Base-by-base conservation (phyloP, 805 yeast species). In the Hagleromyces aurorensis region DNA sequence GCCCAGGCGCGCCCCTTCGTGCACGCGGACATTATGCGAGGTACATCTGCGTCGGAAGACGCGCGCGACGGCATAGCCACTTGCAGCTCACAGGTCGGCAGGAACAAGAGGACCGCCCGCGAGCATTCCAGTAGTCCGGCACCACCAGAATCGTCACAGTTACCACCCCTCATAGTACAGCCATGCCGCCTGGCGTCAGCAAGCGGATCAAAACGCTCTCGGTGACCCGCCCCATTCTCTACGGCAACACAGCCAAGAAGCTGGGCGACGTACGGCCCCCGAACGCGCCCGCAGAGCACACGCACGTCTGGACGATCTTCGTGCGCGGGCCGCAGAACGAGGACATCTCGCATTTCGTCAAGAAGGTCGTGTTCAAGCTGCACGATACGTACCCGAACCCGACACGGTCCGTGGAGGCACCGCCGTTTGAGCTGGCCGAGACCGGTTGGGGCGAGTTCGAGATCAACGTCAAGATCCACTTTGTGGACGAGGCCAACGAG, bases 391-490 rank as follows among this genome's bases (percentile, higher is more conserved):
- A 89, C 47, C 79, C 78, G 13, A 83, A 78, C 44, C 73, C 96
- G 2, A 74, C 85, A n/a, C 64, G 99, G 32, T 70, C 91, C 1
- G 67, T 89, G 10, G 97, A 91, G 39, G 53, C 65, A 17, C 96
- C 97, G 2, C 98, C 98, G 0, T 91, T 80, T 48, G 94, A 86
- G 54, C 85, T 91, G 16, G 81, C 94, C 2, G 99, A 91, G 50
- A 83, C 97, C 0, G 99, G 99, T 0, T 91, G 99, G 99, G 99
- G 99, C 43, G 99, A 91, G 56, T 91, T 91, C 57, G 99, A 91
- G 50, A 80, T 91, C 38, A 73, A 82, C 20, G 77, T 91, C 32
- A 83, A 87, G 51, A 72, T 91, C 11, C 87, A 78, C 54, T 91
- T 91, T 55, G 78, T 76, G 21, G 69, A 78, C n/a, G 94, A 83